Conservation (phyloP, 495 filamentous ascomycete genomes). For the Penicillium parvum region DNA sequence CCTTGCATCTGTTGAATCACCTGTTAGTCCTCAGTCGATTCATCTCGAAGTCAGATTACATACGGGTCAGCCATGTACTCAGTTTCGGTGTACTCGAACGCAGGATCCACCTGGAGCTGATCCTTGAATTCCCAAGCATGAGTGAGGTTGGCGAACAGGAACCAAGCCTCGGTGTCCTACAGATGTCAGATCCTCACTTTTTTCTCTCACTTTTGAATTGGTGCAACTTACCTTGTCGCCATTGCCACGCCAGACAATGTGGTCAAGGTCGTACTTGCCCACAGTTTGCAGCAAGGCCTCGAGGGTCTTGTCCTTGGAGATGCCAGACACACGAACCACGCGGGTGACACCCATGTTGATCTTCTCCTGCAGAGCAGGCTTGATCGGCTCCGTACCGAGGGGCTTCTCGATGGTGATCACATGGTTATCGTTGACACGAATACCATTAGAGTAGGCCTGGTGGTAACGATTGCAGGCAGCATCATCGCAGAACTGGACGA, state of each 20-base stretch:
- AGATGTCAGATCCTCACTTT: conserved; percentile 1
- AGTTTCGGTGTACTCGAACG: conserved; percentile 23
- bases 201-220: neutral
- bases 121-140: conserved; percentile 35
- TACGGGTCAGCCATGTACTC: conserved; percentile 43
- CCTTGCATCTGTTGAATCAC: conserved; percentile 28
- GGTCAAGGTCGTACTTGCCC: conserved; percentile 2
- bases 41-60: no score
- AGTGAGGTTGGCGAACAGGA: conserved; percentile 42
- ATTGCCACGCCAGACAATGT: neutral
- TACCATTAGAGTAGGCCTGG: neutral
- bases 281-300: neutral
- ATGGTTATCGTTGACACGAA: neutral
- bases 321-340: conserved; percentile 7
- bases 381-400: neutral
- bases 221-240: neutral
- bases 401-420: neutral
- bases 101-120: neutral
- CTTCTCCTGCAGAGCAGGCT: conserved; percentile 1
- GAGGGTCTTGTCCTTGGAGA: neutral
- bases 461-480: conserved; percentile 5
- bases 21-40: neutral
- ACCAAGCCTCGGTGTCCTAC: conserved; percentile 20
- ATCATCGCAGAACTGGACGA: conserved; percentile 7
- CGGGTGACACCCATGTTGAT: neutral